Base-by-base conservation (phyloP, 768 basidiomycete species). In the Phlebiopsis flavidoalba region DNA sequence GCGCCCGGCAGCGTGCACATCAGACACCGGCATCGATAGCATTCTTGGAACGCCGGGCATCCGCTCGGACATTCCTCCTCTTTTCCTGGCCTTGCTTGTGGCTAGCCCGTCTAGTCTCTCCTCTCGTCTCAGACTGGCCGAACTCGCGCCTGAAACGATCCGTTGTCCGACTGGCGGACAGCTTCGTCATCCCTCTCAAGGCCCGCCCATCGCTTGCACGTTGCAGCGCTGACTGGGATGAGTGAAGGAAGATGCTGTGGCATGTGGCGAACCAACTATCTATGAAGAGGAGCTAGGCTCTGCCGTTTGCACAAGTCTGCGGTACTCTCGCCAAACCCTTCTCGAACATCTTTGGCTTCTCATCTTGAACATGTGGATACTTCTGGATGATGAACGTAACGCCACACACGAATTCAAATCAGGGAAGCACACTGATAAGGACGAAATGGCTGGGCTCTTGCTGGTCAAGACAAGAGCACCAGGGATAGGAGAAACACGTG, bases 381-480 rank as follows among this genome's bases (percentile, higher is more conserved):
- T 58, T 76, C 75, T 10, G 66, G 66, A 63, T 60, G n/a, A 70
- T 65, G 65, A 74, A 61, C 60, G 67, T n/a, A 72, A 70, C 52
- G 57, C 64, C 46, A 58, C 72, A 58, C 62, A 75, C 64, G 73
- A 72, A 60, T 47, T 57, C 66, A 43, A 58, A 62, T 6, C 24
- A 61, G 22, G 58, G 68, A 36, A 56, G 62, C 15, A 75, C 82
- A 24, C 74, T 85, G 65, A 80, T n/a, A 81, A 67, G 77, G 79
- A 46, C 73, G 77, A 54, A 76, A 79, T 57, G 79, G 82, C 53
- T 86, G 87, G 81, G 78, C 79, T 64, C 79, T 92, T 8, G 72
- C 85, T 10, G 86, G 86, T 11, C 85, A 88, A 70, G 82, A 80
- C 53, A 87, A 83, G 63, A 83, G 88, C 75, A 80, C 81, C 24